Percentiles rank a stretch among this genome's conserved stretches.
These are phyloP conservation scores for Aegilops longissima DNA, from an alignment of 176 grass and related monocot species.

Conservation along the genomic window DNA sequence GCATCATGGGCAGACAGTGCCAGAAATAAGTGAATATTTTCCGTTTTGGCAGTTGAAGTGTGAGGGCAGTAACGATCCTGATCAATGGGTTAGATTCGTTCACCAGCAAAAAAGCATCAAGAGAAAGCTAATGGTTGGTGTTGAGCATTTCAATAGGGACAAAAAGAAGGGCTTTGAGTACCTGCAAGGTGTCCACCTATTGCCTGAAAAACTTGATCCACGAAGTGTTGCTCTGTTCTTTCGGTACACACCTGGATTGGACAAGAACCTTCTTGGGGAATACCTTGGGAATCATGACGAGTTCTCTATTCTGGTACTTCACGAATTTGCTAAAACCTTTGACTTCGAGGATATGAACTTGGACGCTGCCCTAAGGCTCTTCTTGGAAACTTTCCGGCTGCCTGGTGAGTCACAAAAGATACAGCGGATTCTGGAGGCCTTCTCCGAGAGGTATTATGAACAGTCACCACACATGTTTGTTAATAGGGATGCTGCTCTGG, in stretches of 20 bases:
- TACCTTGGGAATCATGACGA: conserved; percentile 95
- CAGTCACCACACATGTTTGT: conserved; percentile 86
- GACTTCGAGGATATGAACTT: conserved; percentile 95
- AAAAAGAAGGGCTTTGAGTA: conserved; percentile 95
- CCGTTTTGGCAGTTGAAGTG: conserved; percentile 90
- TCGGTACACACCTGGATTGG: conserved; percentile 80
- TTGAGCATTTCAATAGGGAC: conserved; percentile 92
- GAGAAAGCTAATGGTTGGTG: conserved; percentile 76
- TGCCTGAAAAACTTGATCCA: conserved; percentile 94
- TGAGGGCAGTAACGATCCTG: conserved; percentile 60
- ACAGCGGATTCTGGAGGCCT: conserved; percentile 94
- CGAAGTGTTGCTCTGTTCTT: conserved; percentile 81
- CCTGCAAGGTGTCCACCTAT: conserved; percentile 83
- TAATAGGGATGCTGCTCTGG: conserved; percentile 84
- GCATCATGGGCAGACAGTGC: conserved; percentile 44
- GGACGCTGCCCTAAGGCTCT: conserved; percentile 87
- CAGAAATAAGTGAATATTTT: conserved; percentile 80
- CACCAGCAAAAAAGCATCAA: conserved; percentile 80
- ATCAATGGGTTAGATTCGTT: conserved; percentile 89
- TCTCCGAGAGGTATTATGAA: conserved; percentile 94
- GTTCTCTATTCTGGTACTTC: conserved; percentile 79
- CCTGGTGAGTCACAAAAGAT: conserved; percentile 99
- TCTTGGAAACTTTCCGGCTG: conserved; percentile 94
- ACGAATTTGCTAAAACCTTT: conserved; percentile 94
- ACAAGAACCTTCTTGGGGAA: conserved; percentile 94